Evolutionary conservation across 2,329 filamentous ascomycete genomes (phyloP).

Genomic region (Colletotrichum sp.): DNA sequence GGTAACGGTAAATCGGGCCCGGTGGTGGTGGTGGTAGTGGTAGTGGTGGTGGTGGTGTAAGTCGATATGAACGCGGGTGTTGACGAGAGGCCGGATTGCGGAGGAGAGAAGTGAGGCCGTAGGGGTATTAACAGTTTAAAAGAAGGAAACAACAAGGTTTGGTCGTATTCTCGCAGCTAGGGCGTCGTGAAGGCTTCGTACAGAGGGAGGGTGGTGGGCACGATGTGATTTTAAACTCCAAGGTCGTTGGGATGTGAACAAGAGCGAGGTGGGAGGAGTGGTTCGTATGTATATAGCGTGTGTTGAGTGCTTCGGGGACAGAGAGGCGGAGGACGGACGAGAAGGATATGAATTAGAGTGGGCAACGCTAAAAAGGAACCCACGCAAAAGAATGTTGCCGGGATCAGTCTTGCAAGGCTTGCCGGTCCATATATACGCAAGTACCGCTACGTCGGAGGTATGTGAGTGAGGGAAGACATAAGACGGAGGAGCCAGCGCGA

Average conservation of each 20-base stretch:
- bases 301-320: background rate
- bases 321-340: background rate
- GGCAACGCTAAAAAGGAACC: background rate
- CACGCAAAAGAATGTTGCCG: conserved; percentile 1
- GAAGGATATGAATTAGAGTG: background rate
- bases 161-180: background rate
- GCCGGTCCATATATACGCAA: background rate
- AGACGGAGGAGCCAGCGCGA: background rate
- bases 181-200: background rate
- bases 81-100: background rate
- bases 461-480: background rate
- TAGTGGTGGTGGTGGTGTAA: background rate
- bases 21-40: background rate
- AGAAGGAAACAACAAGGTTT: background rate
- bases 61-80: background rate
- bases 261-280: background rate
- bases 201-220: background rate
- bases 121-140: background rate
- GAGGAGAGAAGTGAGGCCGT: background rate
- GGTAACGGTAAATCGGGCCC: background rate
- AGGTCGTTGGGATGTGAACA: background rate
- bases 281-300: conserved; percentile 13
- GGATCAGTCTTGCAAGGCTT: conserved; percentile 1
- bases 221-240: conserved; percentile 2
- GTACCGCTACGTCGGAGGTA: conserved; percentile 1